Conservation (phyloP, 1,284 basidiomycete species). For the Leccinum pachyderme region DNA sequence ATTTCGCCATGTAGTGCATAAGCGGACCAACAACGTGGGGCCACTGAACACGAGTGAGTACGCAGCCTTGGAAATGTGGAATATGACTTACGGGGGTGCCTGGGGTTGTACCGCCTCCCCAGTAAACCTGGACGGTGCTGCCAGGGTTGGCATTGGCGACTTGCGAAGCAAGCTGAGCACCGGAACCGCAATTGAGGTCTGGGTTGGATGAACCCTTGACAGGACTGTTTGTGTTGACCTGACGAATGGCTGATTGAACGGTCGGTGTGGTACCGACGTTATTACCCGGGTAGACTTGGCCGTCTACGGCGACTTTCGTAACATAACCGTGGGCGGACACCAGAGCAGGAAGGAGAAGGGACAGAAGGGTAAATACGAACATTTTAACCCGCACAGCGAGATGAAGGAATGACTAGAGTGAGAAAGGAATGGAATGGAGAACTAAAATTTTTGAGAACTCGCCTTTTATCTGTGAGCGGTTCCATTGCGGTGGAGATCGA, state of each 20-base stretch:
- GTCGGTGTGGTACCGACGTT: constrained; percentile 22
- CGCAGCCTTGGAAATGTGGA: not conserved
- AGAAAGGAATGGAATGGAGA: not conserved
- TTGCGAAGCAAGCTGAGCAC: constrained; percentile 36
- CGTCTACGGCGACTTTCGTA: constrained; percentile 32
- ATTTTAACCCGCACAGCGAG: constrained; percentile 25
- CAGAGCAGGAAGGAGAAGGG: constrained; percentile 25
- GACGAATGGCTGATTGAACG: constrained; percentile 34
- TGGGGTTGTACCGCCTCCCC: constrained; percentile 30
- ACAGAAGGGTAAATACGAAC: constrained; percentile 13
- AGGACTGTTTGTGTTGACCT: constrained; percentile 35
- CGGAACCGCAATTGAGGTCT: constrained; percentile 39
- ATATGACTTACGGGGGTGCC: constrained; percentile 19
- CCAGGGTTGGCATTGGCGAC: constrained; percentile 42
- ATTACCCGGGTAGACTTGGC: constrained; percentile 34
- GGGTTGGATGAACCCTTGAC: constrained; percentile 40
- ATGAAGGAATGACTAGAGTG: not conserved
- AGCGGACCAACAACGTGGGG: constrained; percentile 38
- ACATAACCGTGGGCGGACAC: constrained; percentile 35
- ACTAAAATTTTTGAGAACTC: not conserved
- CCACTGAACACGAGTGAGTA: constrained; percentile 29
- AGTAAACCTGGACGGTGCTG: constrained; percentile 33
- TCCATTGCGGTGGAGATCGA: not conserved
- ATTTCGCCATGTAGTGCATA: constrained; percentile 40
- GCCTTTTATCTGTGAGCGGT: not conserved